phyloP scores from a whole-genome alignment of 2,329 filamentous ascomycete genomes.

The Truncatella angustata region DNA sequence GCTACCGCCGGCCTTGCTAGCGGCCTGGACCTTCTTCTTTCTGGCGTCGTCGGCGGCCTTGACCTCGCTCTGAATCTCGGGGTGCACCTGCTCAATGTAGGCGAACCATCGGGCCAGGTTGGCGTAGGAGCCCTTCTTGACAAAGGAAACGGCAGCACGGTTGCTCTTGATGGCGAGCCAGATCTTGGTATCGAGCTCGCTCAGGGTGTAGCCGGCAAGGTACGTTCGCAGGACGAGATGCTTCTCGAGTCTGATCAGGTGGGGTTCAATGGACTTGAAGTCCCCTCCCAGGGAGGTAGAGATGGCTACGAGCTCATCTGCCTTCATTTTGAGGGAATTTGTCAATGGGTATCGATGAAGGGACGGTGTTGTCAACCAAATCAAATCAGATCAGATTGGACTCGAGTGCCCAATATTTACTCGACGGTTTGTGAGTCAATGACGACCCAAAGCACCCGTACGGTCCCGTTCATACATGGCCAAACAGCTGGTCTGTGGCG shows the following conservation, averaged over 20 bases:
- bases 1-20: slow-evolving; percentile 75
- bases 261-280: slow-evolving; percentile 78
- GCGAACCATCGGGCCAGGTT: slow-evolving; percentile 86
- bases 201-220: slow-evolving; percentile 76
- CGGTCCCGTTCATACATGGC: slow-evolving; percentile 17
- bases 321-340: slow-evolving; percentile 47
- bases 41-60: slow-evolving; percentile 68
- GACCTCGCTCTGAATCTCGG: slow-evolving; percentile 69
- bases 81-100: slow-evolving; percentile 79
- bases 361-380: not conserved
- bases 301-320: slow-evolving; percentile 52
- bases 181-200: slow-evolving; percentile 74
- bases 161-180: slow-evolving; percentile 84
- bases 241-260: slow-evolving; percentile 76
- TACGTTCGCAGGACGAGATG: slow-evolving; percentile 86
- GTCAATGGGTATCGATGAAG: slow-evolving; percentile 3
- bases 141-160: slow-evolving; percentile 75
- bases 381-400: not conserved
- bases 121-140: slow-evolving; percentile 73
- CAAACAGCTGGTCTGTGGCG: slow-evolving; percentile 21
- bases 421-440: slow-evolving; percentile 5
- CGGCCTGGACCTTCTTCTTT: slow-evolving; percentile 66
- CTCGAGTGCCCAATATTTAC: slow-evolving; percentile 6
- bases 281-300: slow-evolving; percentile 57
- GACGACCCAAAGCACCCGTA: slow-evolving; percentile 6